phyloP scores from a whole-genome alignment of 331 rosid genomes.

The Telfairia occidentalis region DNA sequence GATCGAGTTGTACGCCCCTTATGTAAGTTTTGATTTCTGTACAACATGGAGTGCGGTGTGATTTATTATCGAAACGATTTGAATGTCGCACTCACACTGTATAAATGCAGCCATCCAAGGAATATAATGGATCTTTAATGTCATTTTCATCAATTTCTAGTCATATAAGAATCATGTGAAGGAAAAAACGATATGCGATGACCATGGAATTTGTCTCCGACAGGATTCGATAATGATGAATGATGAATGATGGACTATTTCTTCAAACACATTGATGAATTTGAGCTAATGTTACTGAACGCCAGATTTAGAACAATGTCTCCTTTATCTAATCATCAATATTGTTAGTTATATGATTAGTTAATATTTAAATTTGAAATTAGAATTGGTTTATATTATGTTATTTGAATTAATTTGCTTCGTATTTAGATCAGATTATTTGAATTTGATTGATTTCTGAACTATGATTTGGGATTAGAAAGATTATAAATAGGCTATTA shows the following conservation, averaged over 20 bases:
- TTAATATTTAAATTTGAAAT: too few species aligned
- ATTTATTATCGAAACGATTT: not conserved
- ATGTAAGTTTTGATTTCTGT: constrained; percentile 40
- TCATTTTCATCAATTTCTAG: not conserved
- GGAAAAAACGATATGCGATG: not conserved
- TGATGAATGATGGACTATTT: not conserved
- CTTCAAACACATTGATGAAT: not conserved
- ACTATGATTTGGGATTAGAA: too few species aligned
- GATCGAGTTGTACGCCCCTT: constrained; percentile 82
- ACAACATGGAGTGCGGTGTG: not conserved
- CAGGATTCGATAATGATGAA: not conserved
- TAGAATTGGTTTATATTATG: too few species aligned
- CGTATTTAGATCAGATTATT: too few species aligned
- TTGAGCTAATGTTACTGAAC: not conserved
- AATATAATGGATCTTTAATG: not conserved
- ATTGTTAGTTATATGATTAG: too few species aligned
- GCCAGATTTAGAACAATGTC: not conserved
- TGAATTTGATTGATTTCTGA: too few species aligned
- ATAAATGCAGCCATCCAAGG: not conserved
- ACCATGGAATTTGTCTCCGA: not conserved
- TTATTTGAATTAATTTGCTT: too few species aligned
- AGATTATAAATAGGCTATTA: too few species aligned
- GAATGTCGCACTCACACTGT: not conserved
- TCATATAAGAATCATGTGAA: not conserved
- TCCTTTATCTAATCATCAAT: not conserved